Base-by-base conservation (phyloP, 768 basidiomycete species). In the Amanita rimosa region DNA sequence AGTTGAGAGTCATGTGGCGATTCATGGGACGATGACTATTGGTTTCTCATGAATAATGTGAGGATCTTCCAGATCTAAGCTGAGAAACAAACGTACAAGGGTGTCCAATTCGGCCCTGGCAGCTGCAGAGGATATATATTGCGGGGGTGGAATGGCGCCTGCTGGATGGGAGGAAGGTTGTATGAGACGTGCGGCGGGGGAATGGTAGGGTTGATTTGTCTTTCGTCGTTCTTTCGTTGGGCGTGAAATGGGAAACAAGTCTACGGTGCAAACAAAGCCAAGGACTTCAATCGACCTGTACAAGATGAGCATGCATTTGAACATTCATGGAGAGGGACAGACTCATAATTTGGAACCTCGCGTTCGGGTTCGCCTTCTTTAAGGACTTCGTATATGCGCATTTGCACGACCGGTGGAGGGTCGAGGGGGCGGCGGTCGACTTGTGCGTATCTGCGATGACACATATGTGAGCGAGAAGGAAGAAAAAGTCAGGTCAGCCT, bases 241-340 rank as follows among this genome's bases (percentile, higher is more conserved):
- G 49, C 52, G 48, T 72, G 68, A 8, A 6, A 85, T 74, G 3
- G 80, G 81, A 53, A 85, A 85, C 14, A 90, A 68, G 63, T 89
- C 87, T 35, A 85, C 83, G 2, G 81, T 84, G 62, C 87, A 88
- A 13, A 90, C 60, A 10, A 87, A 68, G 2, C 86, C 87, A 26
- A 78, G 69, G n/a, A 68, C 68, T 48, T 81, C 75, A 39, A 83
- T 62, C 36, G 76, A 73, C 37, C 85, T 86, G 57, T 54, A 38
- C 16, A 58, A 52, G 52, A 50, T 46, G 47, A 48, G 48, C 34
- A 44, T 34, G 51, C 55, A 46, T 48, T 21, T 48, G 52, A 41
- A 27, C 6, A 43, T 16, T 17, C 17, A 27, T 48, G 17, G 24
- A 26, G 37, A 49, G 16, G n/a, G 51, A 57, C 70, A 24, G 62